Evolutionary conservation across 1,284 basidiomycete genomes (phyloP).

Genomic region (Gymnopus androsaceus): DNA sequence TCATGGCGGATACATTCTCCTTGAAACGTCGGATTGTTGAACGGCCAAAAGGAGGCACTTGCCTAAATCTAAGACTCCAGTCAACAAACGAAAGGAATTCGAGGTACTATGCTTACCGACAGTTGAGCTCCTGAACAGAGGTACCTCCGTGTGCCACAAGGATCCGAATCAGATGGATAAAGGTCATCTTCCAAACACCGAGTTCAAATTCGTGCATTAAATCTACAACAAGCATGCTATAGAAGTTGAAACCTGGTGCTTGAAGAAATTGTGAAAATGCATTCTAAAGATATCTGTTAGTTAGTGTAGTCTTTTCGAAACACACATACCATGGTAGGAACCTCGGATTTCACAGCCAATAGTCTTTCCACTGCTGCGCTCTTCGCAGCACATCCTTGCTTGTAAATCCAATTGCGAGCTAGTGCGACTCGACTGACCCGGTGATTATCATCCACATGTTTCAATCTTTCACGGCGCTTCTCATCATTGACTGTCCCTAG

Average conservation of each 20-base stretch:
- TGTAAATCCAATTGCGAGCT: too few relatives aligned
- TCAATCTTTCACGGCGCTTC: too few relatives aligned
- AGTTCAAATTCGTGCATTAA: constrained; percentile 40
- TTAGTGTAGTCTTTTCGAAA: too few relatives aligned
- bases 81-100: background rate
- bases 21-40: constrained; percentile 29
- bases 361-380: too few relatives aligned
- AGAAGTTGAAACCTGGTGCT: constrained; percentile 28
- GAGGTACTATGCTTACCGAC: constrained; percentile 20
- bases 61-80: constrained; percentile 18
- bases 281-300: too few relatives aligned
- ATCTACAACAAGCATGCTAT: constrained; percentile 34
- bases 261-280: too few relatives aligned
- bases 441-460: too few relatives aligned
- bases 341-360: too few relatives aligned
- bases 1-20: constrained; percentile 30
- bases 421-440: too few relatives aligned
- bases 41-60: constrained; percentile 27
- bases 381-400: too few relatives aligned
- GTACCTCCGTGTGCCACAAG: background rate
- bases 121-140: constrained; percentile 21
- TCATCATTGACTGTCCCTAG: too few relatives aligned
- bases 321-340: too few relatives aligned
- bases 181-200: constrained; percentile 35
- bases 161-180: background rate